These are phyloP conservation scores for Rhodomyrtus tomentosa DNA, from an alignment of 345 rosid genomes.

Conservation along the genomic window DNA sequence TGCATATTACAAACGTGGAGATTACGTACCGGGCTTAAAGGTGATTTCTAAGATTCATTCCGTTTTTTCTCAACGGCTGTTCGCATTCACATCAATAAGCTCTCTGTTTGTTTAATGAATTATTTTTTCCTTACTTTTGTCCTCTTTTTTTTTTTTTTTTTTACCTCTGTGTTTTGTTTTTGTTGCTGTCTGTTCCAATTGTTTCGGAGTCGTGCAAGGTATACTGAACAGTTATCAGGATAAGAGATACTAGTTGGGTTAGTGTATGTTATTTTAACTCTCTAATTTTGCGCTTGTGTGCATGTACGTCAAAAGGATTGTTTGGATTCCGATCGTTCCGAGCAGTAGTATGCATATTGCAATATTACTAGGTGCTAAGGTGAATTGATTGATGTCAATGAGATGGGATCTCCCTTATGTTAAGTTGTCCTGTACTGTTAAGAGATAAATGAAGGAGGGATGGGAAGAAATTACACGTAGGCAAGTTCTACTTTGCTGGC, in stretches of 20 bases:
- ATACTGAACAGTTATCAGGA: neutral
- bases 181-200: neutral
- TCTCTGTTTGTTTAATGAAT: neutral
- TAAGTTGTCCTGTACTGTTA: neutral
- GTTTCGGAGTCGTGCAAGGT: neutral
- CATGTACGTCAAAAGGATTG: neutral
- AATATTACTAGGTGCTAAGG: neutral
- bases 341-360: neutral
- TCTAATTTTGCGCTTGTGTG: neutral
- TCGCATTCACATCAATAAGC: neutral
- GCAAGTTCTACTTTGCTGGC: neutral
- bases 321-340: neutral
- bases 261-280: neutral
- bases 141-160: neutral
- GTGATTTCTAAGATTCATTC: conserved; percentile 18
- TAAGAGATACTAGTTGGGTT: neutral
- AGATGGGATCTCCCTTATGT: neutral
- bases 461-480: neutral
- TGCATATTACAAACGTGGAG: conserved; percentile 90
- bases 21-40: conserved; percentile 96
- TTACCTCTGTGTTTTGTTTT: neutral
- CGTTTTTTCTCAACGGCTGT: neutral
- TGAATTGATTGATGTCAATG: neutral
- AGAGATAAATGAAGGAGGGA: neutral
- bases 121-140: neutral